Percentiles rank a stretch among this genome's conserved stretches.
Conservation (phyloP, 805 yeast species). For the Lipomyces anomalus region DNA sequence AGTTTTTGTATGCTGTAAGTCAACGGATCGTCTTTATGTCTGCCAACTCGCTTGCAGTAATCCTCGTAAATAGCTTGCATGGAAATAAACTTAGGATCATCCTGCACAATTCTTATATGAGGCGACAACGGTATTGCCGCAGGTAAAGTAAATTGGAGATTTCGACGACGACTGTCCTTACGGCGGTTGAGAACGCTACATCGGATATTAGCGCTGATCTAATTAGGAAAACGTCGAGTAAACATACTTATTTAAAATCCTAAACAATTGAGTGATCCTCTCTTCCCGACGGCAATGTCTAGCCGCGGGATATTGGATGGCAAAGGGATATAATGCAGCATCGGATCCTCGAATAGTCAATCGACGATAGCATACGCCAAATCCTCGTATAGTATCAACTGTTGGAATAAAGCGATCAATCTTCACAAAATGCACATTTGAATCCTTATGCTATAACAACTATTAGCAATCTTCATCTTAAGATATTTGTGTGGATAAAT, state of each 20-base stretch:
- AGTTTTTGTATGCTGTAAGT: conserved; percentile 78
- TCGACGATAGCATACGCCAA: conserved; percentile 83
- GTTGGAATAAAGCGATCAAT: conserved; percentile 89
- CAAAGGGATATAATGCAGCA: conserved; percentile 85
- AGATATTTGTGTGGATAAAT: too few species aligned
- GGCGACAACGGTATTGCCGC: conserved; percentile 91
- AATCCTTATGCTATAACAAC: conserved; percentile 51
- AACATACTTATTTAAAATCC: conserved; percentile 57
- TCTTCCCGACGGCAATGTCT: conserved; percentile 97
- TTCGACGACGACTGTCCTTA: conserved; percentile 82
- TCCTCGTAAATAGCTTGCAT: conserved; percentile 84
- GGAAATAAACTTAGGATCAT: conserved; percentile 68
- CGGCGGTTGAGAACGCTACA: conserved; percentile 48
- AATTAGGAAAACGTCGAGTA: background rate
- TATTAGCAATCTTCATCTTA: background rate
- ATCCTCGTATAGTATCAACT: conserved; percentile 81
- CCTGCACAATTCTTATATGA: conserved; percentile 82
- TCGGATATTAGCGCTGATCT: background rate
- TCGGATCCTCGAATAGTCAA: conserved; percentile 88
- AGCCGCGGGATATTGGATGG: conserved; percentile 96
- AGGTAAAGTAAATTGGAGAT: conserved; percentile 80
- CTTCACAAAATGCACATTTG: conserved; percentile 83
- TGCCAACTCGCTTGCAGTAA: conserved; percentile 65
- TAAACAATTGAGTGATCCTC: conserved; percentile 82
- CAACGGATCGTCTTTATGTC: conserved; percentile 83